Conservation (phyloP, 805 yeast species). For the Suhomyces faveliae region DNA sequence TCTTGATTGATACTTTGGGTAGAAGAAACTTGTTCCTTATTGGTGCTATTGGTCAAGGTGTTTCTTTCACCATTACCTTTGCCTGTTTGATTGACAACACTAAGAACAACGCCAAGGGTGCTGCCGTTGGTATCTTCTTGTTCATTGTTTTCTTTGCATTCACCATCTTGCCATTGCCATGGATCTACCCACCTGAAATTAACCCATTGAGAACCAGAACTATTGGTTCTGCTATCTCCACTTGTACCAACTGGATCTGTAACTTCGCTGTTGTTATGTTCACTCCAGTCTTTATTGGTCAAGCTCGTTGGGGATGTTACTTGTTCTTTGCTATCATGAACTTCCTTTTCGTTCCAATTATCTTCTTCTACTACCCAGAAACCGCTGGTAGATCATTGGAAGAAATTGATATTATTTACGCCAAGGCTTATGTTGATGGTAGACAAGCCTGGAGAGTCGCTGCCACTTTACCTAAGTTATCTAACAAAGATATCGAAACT, state of each 20-base stretch:
- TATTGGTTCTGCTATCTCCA: constrained; percentile 41
- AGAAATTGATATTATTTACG: constrained; percentile 57
- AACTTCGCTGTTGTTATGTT: constrained; percentile 48
- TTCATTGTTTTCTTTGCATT: constrained; percentile 44
- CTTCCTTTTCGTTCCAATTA: constrained; percentile 37
- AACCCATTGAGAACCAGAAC: constrained; percentile 49
- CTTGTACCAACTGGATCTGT: constrained; percentile 46
- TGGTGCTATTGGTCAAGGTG: constrained; percentile 44
- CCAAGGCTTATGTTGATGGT: constrained; percentile 58
- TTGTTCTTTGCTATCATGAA: constrained; percentile 42
- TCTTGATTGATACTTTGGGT: constrained; percentile 42
- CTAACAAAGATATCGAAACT: constrained; percentile 54
- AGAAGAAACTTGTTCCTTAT: constrained; percentile 46
- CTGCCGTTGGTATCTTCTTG: constrained; percentile 46
- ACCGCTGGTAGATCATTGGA: constrained; percentile 46
- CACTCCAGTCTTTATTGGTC: constrained; percentile 41
- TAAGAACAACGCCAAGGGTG: constrained; percentile 39
- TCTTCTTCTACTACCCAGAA: constrained; percentile 46
- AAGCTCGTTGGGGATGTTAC: constrained; percentile 41
- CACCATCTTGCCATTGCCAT: constrained; percentile 45
- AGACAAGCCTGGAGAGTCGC: constrained; percentile 65
- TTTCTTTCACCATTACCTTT: constrained; percentile 40
- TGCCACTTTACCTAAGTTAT: constrained; percentile 55
- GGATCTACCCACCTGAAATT: constrained; percentile 49
- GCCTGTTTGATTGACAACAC: constrained; percentile 38